Base-by-base conservation (phyloP, 2,329 filamentous ascomycete genomes). In the Ophiostoma quercus region DNA sequence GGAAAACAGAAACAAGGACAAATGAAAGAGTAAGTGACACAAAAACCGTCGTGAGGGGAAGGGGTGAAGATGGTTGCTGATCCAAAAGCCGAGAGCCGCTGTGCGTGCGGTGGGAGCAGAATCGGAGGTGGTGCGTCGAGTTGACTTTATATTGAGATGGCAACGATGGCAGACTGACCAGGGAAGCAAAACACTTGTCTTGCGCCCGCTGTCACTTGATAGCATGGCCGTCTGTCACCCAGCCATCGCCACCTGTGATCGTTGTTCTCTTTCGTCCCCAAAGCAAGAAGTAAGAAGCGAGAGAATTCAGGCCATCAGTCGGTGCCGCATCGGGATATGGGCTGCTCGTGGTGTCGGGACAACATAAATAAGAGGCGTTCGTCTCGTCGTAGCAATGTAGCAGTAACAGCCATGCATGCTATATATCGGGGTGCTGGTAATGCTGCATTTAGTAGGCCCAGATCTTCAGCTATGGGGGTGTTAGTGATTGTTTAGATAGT, bases 401-500 rank as follows among this genome's bases (percentile, higher is more conserved):
- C 60, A 32, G 25, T 22, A 47, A 14, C 63, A 66, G 67, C 29
- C 6, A 41, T 66, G 63, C 3, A 41, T 43, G 63, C 37, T 43
- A 66, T 43, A 43, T 22, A 41, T 66, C 11, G n/a, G 63, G 37
- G 41, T 39, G 34, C 37, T 37, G 29, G 32, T 63, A 22, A 22
- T 65, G n/a, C 65, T n/a, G 54, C 67, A 54, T 81, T 14, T 90
- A 92, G 83, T 90, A 92, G 73, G 91, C 91, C 91, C 91, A 94
- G 79, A 94, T 88, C 87, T 93, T 94, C 80, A 94, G 89, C 91
- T 94, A 73, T 69, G 67, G 65, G 67, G 70, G 71, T 77, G 82
- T 77, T 81, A 78, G 74, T 73, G 12, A 57, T 57, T 12, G 39
- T 16, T 1, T 16, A 57, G 1, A 41, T 0, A 22, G 8, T 25